Evolutionary conservation across 2,329 filamentous ascomycete species (phyloP).

Genomic region (Verticillium alfalfae): DNA sequence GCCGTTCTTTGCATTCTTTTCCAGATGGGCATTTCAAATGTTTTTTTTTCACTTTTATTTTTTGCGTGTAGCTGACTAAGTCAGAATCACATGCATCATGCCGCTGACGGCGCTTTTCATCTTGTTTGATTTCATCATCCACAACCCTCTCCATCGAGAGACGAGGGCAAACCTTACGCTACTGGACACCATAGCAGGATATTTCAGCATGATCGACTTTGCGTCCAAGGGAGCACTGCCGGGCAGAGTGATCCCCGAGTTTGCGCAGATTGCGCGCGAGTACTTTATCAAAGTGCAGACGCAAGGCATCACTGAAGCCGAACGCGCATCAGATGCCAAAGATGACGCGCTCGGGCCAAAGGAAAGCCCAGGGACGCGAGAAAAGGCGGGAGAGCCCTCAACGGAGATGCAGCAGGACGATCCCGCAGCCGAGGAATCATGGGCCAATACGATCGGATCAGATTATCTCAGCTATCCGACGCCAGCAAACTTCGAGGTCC

Average conservation of each 20-base stretch:
- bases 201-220: conserved; percentile 10
- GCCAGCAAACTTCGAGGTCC: neutral
- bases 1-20: neutral
- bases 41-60: neutral
- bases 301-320: neutral
- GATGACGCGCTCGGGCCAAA: too few species aligned
- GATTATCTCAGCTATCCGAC: neutral
- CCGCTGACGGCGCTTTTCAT: conserved; percentile 14
- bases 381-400: too few species aligned
- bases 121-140: conserved; percentile 16
- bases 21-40: too few species aligned
- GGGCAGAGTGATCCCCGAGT: conserved; percentile 6
- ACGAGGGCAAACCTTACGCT: conserved; percentile 9
- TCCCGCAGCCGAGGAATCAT: neutral
- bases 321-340: neutral
- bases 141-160: conserved; percentile 13
- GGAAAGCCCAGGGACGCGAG: neutral
- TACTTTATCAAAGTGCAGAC: neutral
- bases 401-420: neutral
- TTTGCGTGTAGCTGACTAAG: neutral
- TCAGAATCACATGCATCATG: conserved; percentile 11
- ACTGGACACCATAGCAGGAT: conserved; percentile 9
- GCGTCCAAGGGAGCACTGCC: conserved; percentile 8
- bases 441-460: neutral
- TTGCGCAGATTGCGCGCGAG: conserved; percentile 7